Conservation (phyloP, 805 yeast species). For the Ascoidea asiatica region DNA sequence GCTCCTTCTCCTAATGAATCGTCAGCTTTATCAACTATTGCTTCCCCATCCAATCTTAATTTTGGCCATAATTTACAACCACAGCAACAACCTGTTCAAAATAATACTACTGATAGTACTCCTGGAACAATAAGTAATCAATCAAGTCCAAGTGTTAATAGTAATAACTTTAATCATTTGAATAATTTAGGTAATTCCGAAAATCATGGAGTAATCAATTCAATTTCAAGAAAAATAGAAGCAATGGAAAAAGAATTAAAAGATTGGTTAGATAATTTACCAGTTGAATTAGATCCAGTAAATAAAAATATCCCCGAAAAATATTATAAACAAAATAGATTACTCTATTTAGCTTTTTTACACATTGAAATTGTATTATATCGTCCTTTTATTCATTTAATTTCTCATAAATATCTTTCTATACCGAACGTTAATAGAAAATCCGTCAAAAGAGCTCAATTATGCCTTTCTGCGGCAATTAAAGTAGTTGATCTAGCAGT, state of each 20-base stretch:
- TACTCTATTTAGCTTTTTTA: conserved; percentile 56
- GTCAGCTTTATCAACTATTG: no score
- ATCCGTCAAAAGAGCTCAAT: conserved; percentile 62
- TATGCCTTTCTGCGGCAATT: conserved; percentile 75
- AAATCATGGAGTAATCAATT: conserved; percentile 7
- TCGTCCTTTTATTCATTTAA: conserved; percentile 79
- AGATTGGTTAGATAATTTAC: conserved; percentile 59
- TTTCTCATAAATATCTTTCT: conserved; percentile 38
- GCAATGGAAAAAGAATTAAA: conserved; percentile 56
- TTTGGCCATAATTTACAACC: no score
- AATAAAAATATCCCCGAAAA: conserved; percentile 25
- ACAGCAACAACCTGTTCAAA: no score
- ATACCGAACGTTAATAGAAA: conserved; percentile 31
- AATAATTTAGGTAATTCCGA: no score
- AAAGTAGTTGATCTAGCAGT: conserved; percentile 71
- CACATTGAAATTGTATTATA: conserved; percentile 73
- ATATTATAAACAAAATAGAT: conserved; percentile 61
- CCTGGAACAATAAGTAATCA: no score
- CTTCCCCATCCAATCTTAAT: no score
- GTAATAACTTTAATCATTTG: conserved; percentile 12
- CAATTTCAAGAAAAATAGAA: conserved; percentile 27
- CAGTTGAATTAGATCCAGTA: conserved; percentile 59
- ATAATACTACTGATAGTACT: no score
- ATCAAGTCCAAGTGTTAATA: neutral
- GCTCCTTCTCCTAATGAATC: no score